phyloP scores from a whole-genome alignment of 805 yeast species.

The Ogataea henricii region DNA sequence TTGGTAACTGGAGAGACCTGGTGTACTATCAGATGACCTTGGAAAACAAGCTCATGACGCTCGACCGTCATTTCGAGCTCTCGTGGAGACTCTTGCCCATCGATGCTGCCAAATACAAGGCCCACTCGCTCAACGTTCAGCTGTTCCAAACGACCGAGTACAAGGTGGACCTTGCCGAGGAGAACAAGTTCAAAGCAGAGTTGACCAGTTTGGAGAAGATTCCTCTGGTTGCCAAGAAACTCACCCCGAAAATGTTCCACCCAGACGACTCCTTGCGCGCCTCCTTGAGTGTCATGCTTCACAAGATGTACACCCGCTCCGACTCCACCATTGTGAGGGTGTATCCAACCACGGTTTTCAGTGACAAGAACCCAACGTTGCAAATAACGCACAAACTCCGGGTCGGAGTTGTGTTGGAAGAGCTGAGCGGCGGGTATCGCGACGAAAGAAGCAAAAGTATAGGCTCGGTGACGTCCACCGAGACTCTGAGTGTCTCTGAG shows the following conservation, averaged over 20 bases:
- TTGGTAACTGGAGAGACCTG: slow-evolving; percentile 37
- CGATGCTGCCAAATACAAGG: slow-evolving; percentile 15
- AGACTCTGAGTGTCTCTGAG: slow-evolving; percentile 9
- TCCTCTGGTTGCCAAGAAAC: slow-evolving; percentile 13
- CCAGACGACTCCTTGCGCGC: slow-evolving; percentile 9
- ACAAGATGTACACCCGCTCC: slow-evolving; percentile 10
- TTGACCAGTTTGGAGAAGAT: slow-evolving; percentile 21
- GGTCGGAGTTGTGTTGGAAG: slow-evolving; percentile 14
- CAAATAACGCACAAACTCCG: slow-evolving; percentile 26
- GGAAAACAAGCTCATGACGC: slow-evolving; percentile 18
- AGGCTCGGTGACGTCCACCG: slow-evolving; percentile 9
- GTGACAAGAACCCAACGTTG: slow-evolving; percentile 19
- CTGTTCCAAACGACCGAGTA: slow-evolving; percentile 29
- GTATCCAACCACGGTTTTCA: slow-evolving; percentile 25
- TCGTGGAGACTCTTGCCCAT: slow-evolving; percentile 30
- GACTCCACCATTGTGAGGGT: slow-evolving; percentile 10
- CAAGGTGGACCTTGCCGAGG: slow-evolving; percentile 1
- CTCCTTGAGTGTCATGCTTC: slow-evolving; percentile 10
- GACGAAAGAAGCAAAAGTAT: slow-evolving; percentile 8
- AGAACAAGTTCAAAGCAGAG: slow-evolving; percentile 5
- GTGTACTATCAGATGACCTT: slow-evolving; percentile 27
- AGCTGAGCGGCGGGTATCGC: slow-evolving; percentile 1
- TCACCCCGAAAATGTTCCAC: not conserved
- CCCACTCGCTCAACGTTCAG: slow-evolving; percentile 25
- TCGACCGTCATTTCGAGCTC: slow-evolving; percentile 22